These are phyloP conservation scores for Apophysomyces elegans DNA, from an alignment of 371 early-diverging fungal species.

Conservation along the genomic window DNA sequence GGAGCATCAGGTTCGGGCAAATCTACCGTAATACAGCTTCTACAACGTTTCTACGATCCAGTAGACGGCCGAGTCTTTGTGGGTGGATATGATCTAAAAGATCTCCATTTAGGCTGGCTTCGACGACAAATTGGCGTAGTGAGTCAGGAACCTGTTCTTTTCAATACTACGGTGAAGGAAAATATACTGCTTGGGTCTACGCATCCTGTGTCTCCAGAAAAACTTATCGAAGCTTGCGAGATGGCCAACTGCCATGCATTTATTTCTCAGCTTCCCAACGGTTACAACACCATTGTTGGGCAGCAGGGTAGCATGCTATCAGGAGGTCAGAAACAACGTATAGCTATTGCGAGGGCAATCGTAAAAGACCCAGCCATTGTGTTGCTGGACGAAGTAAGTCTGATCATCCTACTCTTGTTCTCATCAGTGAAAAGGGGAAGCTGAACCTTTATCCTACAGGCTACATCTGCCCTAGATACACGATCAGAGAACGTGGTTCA, in stretches of 20 bases:
- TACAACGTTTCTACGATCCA: constrained; percentile 70
- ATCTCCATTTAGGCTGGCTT: constrained; percentile 45
- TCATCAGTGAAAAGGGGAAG: neutral
- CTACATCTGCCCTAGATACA: constrained; percentile 67
- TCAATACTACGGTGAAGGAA: constrained; percentile 43
- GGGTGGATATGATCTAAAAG: constrained; percentile 50
- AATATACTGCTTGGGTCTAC: constrained; percentile 43
- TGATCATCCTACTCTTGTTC: too few relatives aligned
- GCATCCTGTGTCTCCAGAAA: constrained; percentile 28
- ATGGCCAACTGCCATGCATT: constrained; percentile 75
- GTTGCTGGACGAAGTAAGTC: constrained; percentile 53
- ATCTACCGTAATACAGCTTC: constrained; percentile 61
- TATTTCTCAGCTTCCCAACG: constrained; percentile 69
- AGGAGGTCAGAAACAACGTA: constrained; percentile 66
- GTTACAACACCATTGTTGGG: constrained; percentile 72
- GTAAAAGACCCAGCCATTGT: constrained; percentile 67
- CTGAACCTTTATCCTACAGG: constrained; percentile 16
- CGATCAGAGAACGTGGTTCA: constrained; percentile 75
- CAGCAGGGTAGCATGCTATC: constrained; percentile 60
- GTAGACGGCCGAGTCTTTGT: constrained; percentile 46
- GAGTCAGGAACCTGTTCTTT: constrained; percentile 66
- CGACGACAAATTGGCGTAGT: constrained; percentile 51
- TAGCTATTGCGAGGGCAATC: constrained; percentile 78
- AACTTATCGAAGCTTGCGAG: constrained; percentile 58
- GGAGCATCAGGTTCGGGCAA: constrained; percentile 75